A percentile compares a stretch with the other conserved stretches of the same genome.
Evolutionary conservation across 345 rosid species (phyloP).

Genomic region (Dovyalis caffra): DNA sequence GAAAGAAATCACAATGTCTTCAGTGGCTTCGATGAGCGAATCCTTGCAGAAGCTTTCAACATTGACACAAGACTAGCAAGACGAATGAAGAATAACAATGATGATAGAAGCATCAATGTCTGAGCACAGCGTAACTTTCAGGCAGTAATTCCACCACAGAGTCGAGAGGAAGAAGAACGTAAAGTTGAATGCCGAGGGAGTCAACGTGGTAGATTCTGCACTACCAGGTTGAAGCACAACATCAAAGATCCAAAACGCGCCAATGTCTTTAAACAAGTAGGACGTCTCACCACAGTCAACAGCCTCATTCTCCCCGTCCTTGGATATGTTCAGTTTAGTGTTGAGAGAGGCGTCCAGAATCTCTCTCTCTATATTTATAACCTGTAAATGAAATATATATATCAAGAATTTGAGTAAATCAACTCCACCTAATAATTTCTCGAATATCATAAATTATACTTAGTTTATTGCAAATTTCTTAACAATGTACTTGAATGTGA

Average conservation of each 20-base stretch:
- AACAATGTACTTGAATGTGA: no score
- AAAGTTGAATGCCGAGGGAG: background rate
- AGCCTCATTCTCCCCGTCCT: slow-evolving; percentile 54
- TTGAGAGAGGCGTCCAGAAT: slow-evolving; percentile 45
- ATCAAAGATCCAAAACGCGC: slow-evolving; percentile 46
- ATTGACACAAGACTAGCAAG: background rate
- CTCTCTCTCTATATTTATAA: no score
- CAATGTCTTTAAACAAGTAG: slow-evolving; percentile 53
- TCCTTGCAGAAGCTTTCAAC: slow-evolving; percentile 10
- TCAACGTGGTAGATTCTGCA: slow-evolving; percentile 26
- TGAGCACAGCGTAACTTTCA: background rate
- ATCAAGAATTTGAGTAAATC: no score
- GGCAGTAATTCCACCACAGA: slow-evolving; percentile 20
- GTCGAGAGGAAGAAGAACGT: background rate
- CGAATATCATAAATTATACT: no score
- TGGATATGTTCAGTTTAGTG: slow-evolving; percentile 45
- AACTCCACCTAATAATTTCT: no score
- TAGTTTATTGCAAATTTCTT: no score
- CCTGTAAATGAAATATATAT: no score
- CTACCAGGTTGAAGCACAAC: slow-evolving; percentile 41
- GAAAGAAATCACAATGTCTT: background rate
- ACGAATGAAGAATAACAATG: background rate
- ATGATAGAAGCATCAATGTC: background rate
- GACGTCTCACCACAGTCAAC: slow-evolving; percentile 50
- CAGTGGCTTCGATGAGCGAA: background rate